phyloP scores from a whole-genome alignment of 176 grass and related monocot species.

The Saccharum officinarum region DNA sequence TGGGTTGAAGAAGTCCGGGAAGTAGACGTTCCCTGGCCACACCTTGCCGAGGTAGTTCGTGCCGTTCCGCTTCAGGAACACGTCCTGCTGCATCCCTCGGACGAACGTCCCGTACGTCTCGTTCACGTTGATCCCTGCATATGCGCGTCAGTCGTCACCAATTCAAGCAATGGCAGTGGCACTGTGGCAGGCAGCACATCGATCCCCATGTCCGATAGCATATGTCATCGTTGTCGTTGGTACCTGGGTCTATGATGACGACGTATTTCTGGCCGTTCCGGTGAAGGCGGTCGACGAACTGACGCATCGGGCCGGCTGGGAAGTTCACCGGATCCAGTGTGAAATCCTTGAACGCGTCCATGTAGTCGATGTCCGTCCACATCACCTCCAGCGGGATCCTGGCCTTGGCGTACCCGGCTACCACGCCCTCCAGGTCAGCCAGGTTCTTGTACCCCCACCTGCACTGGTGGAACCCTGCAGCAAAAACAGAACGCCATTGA shows the following conservation, averaged over 20 bases:
- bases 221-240: too few species aligned
- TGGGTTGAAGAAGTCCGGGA: conserved; percentile 86
- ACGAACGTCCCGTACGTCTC: conserved; percentile 53
- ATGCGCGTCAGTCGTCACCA: background rate
- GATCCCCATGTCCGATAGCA: too few species aligned
- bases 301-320: conserved; percentile 42
- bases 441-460: conserved; percentile 70
- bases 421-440: conserved; percentile 63
- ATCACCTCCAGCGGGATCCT: conserved; percentile 86
- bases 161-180: background rate
- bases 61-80: conserved; percentile 79
- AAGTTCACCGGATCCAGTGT: conserved; percentile 80
- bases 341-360: conserved; percentile 86
- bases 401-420: conserved; percentile 71
- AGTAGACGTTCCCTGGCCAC: conserved; percentile 81
- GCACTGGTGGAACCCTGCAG: conserved; percentile 88
- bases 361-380: conserved; percentile 99
- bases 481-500: background rate
- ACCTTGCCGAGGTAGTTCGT: conserved; percentile 65
- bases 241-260: conserved; percentile 79
- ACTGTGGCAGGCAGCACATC: background rate
- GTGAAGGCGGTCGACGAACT: conserved; percentile 67
- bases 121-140: conserved; percentile 68
- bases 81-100: conserved; percentile 54
- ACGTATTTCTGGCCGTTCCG: conserved; percentile 83